phyloP scores from a whole-genome alignment of 78 protist genomes.

The Bigelowiella natans region DNA sequence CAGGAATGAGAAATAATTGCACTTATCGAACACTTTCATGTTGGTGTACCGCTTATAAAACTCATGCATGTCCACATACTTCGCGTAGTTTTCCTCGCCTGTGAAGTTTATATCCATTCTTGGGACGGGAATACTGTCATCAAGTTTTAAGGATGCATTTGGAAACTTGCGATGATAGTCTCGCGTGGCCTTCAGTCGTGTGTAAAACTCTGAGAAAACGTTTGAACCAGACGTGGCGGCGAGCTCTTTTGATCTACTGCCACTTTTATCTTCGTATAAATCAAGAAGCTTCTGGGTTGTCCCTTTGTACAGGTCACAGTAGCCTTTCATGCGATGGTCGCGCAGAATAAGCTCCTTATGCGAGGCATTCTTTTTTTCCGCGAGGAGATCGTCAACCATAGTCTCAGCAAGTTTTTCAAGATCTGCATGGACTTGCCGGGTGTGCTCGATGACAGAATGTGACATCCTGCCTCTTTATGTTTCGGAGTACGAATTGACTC shows the following conservation, averaged over 20 bases:
- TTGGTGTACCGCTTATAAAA: not conserved
- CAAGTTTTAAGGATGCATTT: not conserved
- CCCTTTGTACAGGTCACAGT: not conserved
- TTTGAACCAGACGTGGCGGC: not conserved
- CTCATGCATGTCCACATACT: not conserved
- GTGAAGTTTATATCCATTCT: not conserved
- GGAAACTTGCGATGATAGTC: not conserved
- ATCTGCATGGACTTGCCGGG: not conserved
- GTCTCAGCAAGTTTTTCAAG: not conserved
- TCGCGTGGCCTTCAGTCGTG: not conserved
- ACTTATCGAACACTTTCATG: not conserved
- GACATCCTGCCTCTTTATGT: not conserved
- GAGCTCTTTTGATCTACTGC: not conserved
- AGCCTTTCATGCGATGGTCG: not conserved
- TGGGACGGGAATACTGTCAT: not conserved
- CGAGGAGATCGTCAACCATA: not conserved
- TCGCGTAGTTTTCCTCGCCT: not conserved
- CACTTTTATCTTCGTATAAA: not conserved
- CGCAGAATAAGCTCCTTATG: not conserved
- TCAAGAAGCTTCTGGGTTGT: not conserved
- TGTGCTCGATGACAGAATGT: not conserved
- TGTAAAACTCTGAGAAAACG: not conserved
- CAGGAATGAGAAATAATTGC: not conserved
- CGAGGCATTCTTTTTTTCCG: not conserved
- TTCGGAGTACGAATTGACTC: no score